Conservation (phyloP, 2,329 filamentous ascomycete species). For the Helminthosporium solani region DNA sequence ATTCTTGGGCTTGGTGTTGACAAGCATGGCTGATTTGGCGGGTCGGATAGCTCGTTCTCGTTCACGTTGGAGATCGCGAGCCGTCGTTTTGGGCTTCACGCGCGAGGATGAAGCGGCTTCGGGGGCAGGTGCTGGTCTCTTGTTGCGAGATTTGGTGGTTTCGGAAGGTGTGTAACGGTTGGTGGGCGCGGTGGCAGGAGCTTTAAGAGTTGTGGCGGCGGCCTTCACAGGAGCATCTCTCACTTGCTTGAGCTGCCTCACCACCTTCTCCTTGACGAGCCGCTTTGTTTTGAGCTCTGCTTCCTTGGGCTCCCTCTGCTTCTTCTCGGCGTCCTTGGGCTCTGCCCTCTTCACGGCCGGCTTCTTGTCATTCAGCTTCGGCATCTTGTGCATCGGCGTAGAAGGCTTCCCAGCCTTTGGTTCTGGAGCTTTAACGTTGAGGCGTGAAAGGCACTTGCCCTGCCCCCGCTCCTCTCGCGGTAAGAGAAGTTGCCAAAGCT, state of each 20-base stretch:
- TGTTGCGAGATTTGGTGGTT: conserved; percentile 27
- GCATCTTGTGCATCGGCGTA: conserved; percentile 38
- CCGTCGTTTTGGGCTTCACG: conserved; percentile 32
- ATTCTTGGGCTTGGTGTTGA: conserved; percentile 58
- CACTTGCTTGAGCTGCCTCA: conserved; percentile 25
- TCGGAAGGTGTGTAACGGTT: conserved; percentile 25
- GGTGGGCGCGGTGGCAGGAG: conserved; percentile 16
- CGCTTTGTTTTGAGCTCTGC: conserved; percentile 22
- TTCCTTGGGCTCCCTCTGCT: conserved; percentile 32
- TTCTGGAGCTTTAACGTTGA: conserved; percentile 53
- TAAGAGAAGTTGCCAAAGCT: conserved; percentile 63
- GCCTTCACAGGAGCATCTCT: conserved; percentile 21
- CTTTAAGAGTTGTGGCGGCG: conserved; percentile 17
- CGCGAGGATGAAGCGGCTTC: conserved; percentile 26
- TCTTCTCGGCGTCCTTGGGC: conserved; percentile 45
- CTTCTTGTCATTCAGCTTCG: conserved; percentile 48
- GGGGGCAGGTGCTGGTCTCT: conserved; percentile 25
- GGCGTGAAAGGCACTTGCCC: conserved; percentile 60
- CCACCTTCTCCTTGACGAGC: conserved; percentile 23
- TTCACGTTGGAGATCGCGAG: conserved; percentile 23
- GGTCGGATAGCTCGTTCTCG: conserved; percentile 24
- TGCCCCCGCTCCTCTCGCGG: conserved; percentile 62
- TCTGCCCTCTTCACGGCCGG: conserved; percentile 44
- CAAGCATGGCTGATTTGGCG: conserved; percentile 32
- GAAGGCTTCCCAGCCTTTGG: conserved; percentile 35